Evolutionary conservation across 129 eudicot species (phyloP), one percentile per base, ranked within the genome.

Genomic region (Flaveria linearis): DNA sequence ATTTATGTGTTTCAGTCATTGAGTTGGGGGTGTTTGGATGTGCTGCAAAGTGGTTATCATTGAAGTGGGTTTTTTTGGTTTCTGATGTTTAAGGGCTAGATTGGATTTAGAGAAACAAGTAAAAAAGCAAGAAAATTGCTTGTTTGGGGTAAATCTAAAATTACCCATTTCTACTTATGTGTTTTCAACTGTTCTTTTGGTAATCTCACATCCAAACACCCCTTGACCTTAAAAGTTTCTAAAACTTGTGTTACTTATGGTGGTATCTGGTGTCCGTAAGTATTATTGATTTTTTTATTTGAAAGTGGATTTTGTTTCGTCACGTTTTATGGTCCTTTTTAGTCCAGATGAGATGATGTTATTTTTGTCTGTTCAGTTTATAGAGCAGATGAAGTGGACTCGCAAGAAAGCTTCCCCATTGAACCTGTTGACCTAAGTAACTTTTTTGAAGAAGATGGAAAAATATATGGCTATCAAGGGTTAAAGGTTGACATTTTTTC

Each of bases 381-480:
- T 70, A 83, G 83, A 82, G 86, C 84, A 82, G 96, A 89, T 41
- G 97, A 94, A 81, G 90, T 86, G 78, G 93, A 81, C 46, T 88
- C 97, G 53, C 86, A 88, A 23, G 77, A 83, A 82, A 81, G 97
- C 75, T 84, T 78, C 80, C 78, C 76, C 42, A 26, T 94, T 72
- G 88, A 87, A 74, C 93, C 98, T 42, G 84, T 91, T 84, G 98
- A 94, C 78, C 68, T 94, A 75, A 78, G 81, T 71, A 75, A 74
- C 66, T 94, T 94, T 68, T 94, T 94, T 82, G 98, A 83, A 75
- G 97, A 91, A 9, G 98, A 91, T 45, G 98, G 96, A 39, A 94
- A 89, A 80, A 94, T 94, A 75, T 94, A 85, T 71, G 98, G 98
- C 39, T 87, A 91, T 75, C 82, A 91, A 85, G 93, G 90, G 16